Evolutionary conservation across 805 yeast species (phyloP).

Genomic region (Candida easanensis): DNA sequence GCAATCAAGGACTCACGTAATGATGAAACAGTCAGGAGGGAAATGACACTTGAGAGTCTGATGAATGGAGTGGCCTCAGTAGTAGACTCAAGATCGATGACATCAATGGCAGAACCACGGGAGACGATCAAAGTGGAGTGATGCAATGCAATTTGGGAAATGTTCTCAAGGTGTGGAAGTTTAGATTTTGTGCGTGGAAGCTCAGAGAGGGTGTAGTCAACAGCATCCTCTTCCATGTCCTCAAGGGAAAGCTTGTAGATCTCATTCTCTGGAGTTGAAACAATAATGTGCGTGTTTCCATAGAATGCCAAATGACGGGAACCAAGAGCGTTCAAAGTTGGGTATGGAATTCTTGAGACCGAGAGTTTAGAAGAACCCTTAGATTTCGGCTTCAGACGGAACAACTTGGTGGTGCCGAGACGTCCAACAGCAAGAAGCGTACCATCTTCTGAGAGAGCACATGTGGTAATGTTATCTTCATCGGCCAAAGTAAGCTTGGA

Average conservation of each 20-base stretch:
- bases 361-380: conserved; percentile 32
- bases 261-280: conserved; percentile 63
- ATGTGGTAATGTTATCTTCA: conserved; percentile 76
- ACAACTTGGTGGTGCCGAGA: conserved; percentile 62
- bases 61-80: conserved; percentile 44
- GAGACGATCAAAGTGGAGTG: conserved; percentile 52
- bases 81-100: conserved; percentile 32
- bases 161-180: conserved; percentile 46
- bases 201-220: conserved; percentile 39
- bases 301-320: conserved; percentile 52
- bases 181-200: conserved; percentile 33
- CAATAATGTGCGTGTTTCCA: conserved; percentile 42
- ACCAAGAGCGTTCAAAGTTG: conserved; percentile 42
- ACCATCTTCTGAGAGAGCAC: conserved; percentile 64
- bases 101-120: conserved; percentile 58
- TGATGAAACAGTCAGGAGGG: conserved; percentile 56
- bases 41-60: conserved; percentile 56
- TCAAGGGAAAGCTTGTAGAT: conserved; percentile 37
- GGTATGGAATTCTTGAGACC: conserved; percentile 51
- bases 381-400: conserved; percentile 42
- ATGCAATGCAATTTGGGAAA: conserved; percentile 48
- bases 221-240: conserved; percentile 12
- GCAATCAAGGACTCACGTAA: conserved; percentile 50
- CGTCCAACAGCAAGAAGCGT: conserved; percentile 71
- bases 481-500: conserved; percentile 65